Base-by-base conservation (phyloP, 2,329 filamentous ascomycete species). In the Lithohypha guttulata region DNA sequence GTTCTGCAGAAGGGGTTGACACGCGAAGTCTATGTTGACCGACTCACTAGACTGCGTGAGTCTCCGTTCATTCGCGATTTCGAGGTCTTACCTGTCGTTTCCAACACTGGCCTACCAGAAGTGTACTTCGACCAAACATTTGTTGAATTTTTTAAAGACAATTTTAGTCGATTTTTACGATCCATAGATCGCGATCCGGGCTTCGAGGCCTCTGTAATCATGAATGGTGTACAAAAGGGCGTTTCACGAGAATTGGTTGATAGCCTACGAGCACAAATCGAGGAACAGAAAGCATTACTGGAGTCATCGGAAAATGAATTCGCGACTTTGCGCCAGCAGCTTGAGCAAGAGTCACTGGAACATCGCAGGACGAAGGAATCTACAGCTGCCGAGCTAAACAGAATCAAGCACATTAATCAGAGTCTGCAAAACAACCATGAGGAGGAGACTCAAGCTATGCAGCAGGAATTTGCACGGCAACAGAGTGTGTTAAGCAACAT, bases 231-330 rank as follows among this genome's bases (percentile, higher is more conserved):
- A 8, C 79, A 91, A 50, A 87, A 89, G 53, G 89, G 89, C 3
- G 82, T 98, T 25, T 94, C 93, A n/a, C 75, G 89, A 27, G 85
- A 96, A 53, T 66, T 96, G 25, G 83, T 98, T 3, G 91, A 98
- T 57, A 80, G 81, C 1, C 66, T 98, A 21, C 77, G 84, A 34
- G 70, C 70, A 3, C 81, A 95, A 55, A 60, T 93, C 1, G 78
- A 82, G 43, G 79, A 89, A 43, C 84, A 80, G 46, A 77, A 77
- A 15, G 66, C 74, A 45, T 65, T 64, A 1, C 62, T 79, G 20
- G 67, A 76, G 43, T 70, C 71, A 29, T 56, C 74, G 20, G 73
- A 78, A 52, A 64, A 67, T 7, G 69, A 76, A 23, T 56, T 73
- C 18, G 57, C 78, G 30, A 64, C 62, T 14, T 52, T 75, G 6